Evolutionary conservation across 2,329 filamentous ascomycete species (phyloP).

Genomic region (Penicillium sp.): DNA sequence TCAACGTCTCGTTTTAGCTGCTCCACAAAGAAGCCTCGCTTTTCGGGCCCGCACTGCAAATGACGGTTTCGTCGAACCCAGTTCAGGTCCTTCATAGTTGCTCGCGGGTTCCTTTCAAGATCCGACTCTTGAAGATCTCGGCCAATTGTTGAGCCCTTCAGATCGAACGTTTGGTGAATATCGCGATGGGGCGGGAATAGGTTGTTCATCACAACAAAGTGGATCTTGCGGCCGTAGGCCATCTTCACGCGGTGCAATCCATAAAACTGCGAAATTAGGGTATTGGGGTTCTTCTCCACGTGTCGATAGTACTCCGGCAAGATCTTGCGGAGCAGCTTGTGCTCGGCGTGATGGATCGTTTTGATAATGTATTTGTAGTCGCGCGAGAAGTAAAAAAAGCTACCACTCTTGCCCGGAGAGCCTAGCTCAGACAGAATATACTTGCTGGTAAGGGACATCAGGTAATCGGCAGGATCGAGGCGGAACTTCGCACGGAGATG

Average conservation of each 20-base stretch:
- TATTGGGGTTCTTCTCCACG: constrained; percentile 92
- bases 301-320: constrained; percentile 89
- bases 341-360: constrained; percentile 92
- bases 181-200: constrained; percentile 96
- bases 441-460: constrained; percentile 97
- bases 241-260: constrained; percentile 97
- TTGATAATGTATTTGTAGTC: constrained; percentile 99
- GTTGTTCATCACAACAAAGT: constrained; percentile 99
- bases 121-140: constrained; percentile 90
- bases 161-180: constrained; percentile 94
- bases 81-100: constrained; percentile 94
- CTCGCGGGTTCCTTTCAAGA: constrained; percentile 83
- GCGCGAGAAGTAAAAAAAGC: constrained; percentile 98
- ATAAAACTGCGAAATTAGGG: constrained; percentile 95
- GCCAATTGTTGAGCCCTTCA: constrained; percentile 95
- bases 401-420: constrained; percentile 96
- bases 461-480: constrained; percentile 93
- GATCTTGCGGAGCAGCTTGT: constrained; percentile 55
- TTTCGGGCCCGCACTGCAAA: constrained; percentile 84
- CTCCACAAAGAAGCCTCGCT: constrained; percentile 84
- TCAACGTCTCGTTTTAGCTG: constrained; percentile 88
- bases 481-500: constrained; percentile 85
- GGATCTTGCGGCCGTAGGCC: constrained; percentile 96
- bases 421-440: constrained; percentile 97
- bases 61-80: constrained; percentile 87